Evolutionary conservation across 345 rosid species (phyloP).

Genomic region (Hypericum perforatum): DNA sequence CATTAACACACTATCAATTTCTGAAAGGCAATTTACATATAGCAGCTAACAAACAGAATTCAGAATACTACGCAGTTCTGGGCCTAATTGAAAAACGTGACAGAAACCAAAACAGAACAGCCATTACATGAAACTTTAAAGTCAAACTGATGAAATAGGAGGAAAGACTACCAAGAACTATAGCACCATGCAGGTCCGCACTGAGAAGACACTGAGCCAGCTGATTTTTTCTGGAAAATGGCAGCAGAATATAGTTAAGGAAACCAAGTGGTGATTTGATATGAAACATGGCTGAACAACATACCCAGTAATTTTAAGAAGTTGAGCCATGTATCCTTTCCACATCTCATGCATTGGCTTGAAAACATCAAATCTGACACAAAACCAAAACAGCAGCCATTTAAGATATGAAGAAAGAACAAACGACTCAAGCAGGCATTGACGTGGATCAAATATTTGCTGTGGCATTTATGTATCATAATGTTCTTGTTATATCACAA

Average conservation of each 20-base stretch:
- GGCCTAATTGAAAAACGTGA: too few species aligned
- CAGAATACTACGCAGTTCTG: too few species aligned
- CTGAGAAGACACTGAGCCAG: constrained; percentile 18
- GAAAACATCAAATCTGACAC: constrained; percentile 41
- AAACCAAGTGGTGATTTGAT: constrained; percentile 1
- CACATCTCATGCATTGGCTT: constrained; percentile 73
- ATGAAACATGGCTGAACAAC: constrained; percentile 5
- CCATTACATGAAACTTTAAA: neutral
- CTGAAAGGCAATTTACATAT: too few species aligned
- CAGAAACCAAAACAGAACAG: too few species aligned
- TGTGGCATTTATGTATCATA: too few species aligned
- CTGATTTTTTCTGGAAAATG: constrained; percentile 13
- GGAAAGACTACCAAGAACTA: constrained; percentile 9
- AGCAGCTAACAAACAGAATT: too few species aligned
- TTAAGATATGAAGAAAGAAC: neutral
- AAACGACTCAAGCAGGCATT: neutral
- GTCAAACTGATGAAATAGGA: neutral
- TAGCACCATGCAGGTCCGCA: constrained; percentile 27
- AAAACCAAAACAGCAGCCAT: constrained; percentile 13
- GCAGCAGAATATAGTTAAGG: neutral
- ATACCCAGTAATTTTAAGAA: constrained; percentile 49
- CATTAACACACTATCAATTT: too few species aligned
- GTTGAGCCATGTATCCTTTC: constrained; percentile 45
- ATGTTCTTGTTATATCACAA: too few species aligned
- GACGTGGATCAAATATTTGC: neutral